Evolutionary conservation across 75 land plant species (phyloP).

Genomic region (Isoetes taiwanensis): DNA sequence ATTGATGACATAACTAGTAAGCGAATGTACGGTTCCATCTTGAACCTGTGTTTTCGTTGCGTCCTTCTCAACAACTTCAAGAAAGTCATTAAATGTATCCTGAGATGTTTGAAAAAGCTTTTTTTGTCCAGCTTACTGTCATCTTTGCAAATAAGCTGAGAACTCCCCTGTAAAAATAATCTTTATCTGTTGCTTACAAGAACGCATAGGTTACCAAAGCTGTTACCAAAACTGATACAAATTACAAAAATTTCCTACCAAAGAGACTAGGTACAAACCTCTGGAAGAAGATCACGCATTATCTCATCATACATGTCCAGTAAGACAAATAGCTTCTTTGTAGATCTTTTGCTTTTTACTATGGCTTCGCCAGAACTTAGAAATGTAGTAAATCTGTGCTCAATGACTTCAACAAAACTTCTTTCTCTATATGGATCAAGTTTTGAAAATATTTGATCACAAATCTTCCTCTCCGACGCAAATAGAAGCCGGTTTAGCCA

Average conservation of each 20-base stretch:
- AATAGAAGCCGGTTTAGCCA: too few species aligned
- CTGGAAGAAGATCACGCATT: constrained; percentile 5
- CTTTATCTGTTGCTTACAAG: too few species aligned
- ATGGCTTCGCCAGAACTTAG: constrained; percentile 4
- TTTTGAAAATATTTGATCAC: background rate
- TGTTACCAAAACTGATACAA: too few species aligned
- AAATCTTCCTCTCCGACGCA: constrained; percentile 5
- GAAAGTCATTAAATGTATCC: constrained; percentile 6
- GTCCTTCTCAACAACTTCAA: background rate
- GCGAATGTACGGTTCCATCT: constrained; percentile 1
- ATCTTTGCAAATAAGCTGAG: background rate
- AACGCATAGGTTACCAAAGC: too few species aligned
- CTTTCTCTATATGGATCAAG: background rate
- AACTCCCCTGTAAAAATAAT: background rate
- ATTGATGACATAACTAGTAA: constrained; percentile 4
- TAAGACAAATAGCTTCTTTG: constrained; percentile 2
- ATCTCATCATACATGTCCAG: constrained; percentile 4
- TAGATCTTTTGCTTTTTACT: background rate
- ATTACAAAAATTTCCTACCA: too few species aligned
- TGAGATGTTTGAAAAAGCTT: background rate
- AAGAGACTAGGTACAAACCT: too few species aligned
- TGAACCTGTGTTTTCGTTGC: background rate
- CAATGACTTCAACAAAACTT: background rate
- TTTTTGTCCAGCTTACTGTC: background rate
- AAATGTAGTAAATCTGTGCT: background rate